Base-by-base conservation (phyloP, 1,139 yeast species). In the Meyerozyma guilliermondii region DNA sequence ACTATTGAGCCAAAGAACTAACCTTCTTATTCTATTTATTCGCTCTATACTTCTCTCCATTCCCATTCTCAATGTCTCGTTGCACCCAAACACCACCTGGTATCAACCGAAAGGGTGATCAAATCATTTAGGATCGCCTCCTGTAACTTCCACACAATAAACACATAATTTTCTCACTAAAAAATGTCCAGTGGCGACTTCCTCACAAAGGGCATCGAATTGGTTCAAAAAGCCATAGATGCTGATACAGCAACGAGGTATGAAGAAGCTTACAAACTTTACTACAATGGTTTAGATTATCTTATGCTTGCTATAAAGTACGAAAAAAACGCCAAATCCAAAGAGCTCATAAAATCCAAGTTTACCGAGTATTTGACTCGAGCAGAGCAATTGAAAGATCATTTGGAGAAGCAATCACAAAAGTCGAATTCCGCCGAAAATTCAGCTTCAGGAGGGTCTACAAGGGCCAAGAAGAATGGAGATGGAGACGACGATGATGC, bases 241-340 rank as follows among this genome's bases (percentile, higher is more conserved):
- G 91, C 95, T 7, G 99, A 94, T 61, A 83, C 88, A 20, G 92
- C 91, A 26, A 86, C 94, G 39, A 76, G 85, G 51, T 92, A 91
- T 55, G 96, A 88, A 46, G 98, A 92, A 51, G 98, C 98, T 0
- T 92, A 92, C 63, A 87, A 88, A 47, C 77, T 88, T 39, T 94
- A 94, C 65, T 89, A 87, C 69, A 87, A 87, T 55, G 98, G 98
- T 3, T 73, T 94, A 47, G 98, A 92, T 61, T 94, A 92, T 63
- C 73, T 94, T 54, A 89, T 94, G 96, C 75, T 89, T 54, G 98
- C 98, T 4, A 74, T 94, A 56, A 94, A 94, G 65, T 92, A 94
- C 60, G 99, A 94, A 63, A 92, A 91, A 66, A 94, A 89, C 63
- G 83, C 85, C 34, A 81, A 83, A 55, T 83, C 95, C 33, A 92